Percentiles rank a stretch among this genome's conserved stretches.
Conservation (phyloP, 805 yeast genomes). For the Teunomyces cretensis region DNA sequence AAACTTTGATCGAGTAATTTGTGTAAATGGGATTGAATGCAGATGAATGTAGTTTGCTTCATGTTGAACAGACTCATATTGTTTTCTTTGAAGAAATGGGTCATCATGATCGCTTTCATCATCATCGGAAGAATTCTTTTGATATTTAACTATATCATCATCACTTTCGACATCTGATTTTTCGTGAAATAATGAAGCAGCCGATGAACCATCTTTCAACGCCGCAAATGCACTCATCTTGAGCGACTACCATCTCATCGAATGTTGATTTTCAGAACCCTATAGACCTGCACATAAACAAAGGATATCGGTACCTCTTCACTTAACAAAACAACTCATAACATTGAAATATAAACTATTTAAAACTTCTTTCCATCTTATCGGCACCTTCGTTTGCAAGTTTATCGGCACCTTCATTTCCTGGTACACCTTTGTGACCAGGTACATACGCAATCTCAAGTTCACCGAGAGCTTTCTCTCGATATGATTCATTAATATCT, state of each 20-base stretch:
- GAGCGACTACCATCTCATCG: background rate
- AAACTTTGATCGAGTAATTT: constrained; percentile 33
- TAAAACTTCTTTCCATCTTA: background rate
- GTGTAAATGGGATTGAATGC: background rate
- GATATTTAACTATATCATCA: constrained; percentile 18
- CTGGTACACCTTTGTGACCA: constrained; percentile 69
- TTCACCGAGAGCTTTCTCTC: constrained; percentile 29
- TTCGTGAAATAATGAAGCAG: constrained; percentile 11
- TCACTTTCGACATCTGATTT: constrained; percentile 14
- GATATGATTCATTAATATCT: constrained; percentile 38
- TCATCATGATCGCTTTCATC: constrained; percentile 12
- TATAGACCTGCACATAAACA: background rate
- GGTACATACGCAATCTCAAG: constrained; percentile 59
- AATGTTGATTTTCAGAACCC: no score
- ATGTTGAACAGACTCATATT: background rate
- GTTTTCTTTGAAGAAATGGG: background rate
- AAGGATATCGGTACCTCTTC: no score
- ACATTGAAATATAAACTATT: background rate
- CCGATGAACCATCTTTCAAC: constrained; percentile 16
- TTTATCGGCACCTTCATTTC: constrained; percentile 76
- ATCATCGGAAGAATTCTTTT: constrained; percentile 30
- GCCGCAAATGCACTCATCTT: constrained; percentile 38
- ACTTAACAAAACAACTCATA: no score
- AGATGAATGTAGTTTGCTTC: background rate
- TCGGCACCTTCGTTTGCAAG: constrained; percentile 52